A percentile compares a stretch with the other conserved stretches of the same genome.
phyloP scores from a whole-genome alignment of 192 early-diverging fungal genomes.

The Rhizophlyctis rosea region DNA sequence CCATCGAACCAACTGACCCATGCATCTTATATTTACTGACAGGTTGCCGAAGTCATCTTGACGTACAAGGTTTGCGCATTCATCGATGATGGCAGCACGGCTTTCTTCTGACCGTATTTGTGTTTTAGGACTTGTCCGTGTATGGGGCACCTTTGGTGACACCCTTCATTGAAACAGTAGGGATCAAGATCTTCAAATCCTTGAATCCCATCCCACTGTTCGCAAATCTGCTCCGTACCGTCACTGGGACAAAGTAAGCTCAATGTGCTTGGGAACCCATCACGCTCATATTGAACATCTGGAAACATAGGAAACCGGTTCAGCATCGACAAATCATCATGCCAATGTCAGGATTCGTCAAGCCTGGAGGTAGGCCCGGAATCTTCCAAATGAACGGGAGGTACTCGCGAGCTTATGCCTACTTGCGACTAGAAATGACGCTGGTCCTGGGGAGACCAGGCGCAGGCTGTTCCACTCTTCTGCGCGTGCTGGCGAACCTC shows the following conservation, averaged over 20 bases:
- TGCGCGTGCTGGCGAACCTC: constrained; percentile 57
- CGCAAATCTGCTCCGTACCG: neutral
- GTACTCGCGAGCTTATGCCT: no score
- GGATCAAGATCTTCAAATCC: neutral
- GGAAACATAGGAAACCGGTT: no score
- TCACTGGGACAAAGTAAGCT: constrained; percentile 16
- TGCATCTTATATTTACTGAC: no score
- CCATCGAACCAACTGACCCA: no score
- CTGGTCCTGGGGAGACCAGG: constrained; percentile 68
- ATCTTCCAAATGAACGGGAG: no score
- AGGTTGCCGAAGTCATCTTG: constrained; percentile 14
- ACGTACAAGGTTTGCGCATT: constrained; percentile 8
- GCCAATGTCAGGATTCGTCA: constrained; percentile 60
- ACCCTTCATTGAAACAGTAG: constrained; percentile 16
- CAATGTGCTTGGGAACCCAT: no score
- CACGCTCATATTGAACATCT: no score
- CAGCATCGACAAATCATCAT: constrained; percentile 44
- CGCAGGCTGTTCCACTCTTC: constrained; percentile 61
- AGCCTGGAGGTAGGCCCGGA: constrained; percentile 71
- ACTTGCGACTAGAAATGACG: constrained; percentile 73
- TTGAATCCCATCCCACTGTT: constrained; percentile 12
- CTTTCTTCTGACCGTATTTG: constrained; percentile 3
- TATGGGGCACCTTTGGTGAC: constrained; percentile 9
- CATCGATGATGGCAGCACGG: neutral
- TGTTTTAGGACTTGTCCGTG: constrained; percentile 1